phyloP scores from a whole-genome alignment of 2,329 filamentous ascomycete species.

The Dactylellina drechsleri region DNA sequence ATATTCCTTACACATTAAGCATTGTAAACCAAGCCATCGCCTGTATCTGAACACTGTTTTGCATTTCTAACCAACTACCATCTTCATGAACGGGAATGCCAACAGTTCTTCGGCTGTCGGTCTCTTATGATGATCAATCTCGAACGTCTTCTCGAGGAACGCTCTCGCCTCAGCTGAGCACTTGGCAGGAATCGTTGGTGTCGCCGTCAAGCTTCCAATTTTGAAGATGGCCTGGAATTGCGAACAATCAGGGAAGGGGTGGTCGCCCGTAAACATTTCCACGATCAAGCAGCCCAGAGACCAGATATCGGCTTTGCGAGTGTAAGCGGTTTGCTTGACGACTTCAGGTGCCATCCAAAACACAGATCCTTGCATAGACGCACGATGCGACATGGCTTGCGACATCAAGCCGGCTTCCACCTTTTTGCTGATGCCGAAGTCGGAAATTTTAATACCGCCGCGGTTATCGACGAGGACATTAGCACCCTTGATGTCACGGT shows the following conservation, averaged over 20 bases:
- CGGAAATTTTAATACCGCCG: constrained; percentile 97
- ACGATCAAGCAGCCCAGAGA: constrained; percentile 95
- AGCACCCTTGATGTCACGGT: constrained; percentile 98
- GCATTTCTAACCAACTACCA: constrained; percentile 64
- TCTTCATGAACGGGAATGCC: constrained; percentile 80
- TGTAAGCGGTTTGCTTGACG: constrained; percentile 96
- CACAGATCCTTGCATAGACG: constrained; percentile 92
- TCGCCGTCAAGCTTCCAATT: constrained; percentile 87
- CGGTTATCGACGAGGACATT: constrained; percentile 99
- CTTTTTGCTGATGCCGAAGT: constrained; percentile 98
- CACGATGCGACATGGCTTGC: constrained; percentile 74
- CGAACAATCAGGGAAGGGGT: constrained; percentile 96
- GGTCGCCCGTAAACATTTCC: constrained; percentile 98
- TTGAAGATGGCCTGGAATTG: constrained; percentile 99
- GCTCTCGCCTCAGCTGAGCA: constrained; percentile 83
- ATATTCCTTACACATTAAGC: neutral
- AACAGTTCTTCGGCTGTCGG: constrained; percentile 92
- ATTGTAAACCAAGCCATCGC: neutral
- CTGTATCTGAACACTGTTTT: neutral
- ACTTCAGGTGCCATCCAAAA: constrained; percentile 99
- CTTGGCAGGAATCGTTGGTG: constrained; percentile 86
- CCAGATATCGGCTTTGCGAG: constrained; percentile 98
- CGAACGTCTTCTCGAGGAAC: constrained; percentile 90
- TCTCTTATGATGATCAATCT: constrained; percentile 91
- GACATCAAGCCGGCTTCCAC: constrained; percentile 88